Evolutionary conservation across 768 basidiomycete species (phyloP).

Genomic region (Boletus speciosus): DNA sequence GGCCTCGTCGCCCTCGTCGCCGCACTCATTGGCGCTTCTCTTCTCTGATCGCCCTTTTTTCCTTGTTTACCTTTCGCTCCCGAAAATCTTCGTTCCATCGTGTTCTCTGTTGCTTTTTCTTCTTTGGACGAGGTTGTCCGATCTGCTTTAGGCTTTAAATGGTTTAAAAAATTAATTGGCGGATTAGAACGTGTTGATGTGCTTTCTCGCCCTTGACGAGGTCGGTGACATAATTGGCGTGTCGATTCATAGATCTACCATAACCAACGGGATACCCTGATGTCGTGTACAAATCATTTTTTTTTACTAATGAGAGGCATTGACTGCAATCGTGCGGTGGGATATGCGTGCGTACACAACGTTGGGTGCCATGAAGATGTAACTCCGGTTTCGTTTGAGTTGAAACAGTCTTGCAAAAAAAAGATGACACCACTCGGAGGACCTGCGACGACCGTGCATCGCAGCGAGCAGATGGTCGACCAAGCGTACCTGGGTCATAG

Average conservation of each 20-base stretch:
- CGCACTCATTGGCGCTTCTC: conserved; percentile 18
- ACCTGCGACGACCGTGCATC: background rate
- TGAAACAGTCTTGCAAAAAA: too few species aligned
- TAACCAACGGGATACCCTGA: background rate
- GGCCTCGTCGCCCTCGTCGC: conserved; percentile 22
- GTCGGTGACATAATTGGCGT: conserved; percentile 4
- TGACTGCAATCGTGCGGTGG: background rate
- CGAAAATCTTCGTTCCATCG: background rate
- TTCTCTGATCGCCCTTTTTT: conserved; percentile 13
- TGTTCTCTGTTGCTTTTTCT: background rate
- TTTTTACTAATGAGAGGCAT: background rate
- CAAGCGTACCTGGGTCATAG: background rate
- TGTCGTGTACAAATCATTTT: background rate
- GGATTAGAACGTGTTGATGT: background rate
- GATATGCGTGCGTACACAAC: background rate
- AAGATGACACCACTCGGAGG: background rate
- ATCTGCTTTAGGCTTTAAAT: background rate
- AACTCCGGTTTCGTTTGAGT: background rate
- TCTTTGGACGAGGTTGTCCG: background rate
- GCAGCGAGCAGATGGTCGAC: too few species aligned
- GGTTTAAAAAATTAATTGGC: background rate
- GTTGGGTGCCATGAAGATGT: background rate
- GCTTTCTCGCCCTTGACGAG: conserved; percentile 5
- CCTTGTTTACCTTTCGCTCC: background rate
- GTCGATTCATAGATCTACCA: background rate